A percentile compares a stretch with the other conserved stretches of the same genome.
Conservation (phyloP, 305 asterid species). For the Fraxinus sp. region DNA sequence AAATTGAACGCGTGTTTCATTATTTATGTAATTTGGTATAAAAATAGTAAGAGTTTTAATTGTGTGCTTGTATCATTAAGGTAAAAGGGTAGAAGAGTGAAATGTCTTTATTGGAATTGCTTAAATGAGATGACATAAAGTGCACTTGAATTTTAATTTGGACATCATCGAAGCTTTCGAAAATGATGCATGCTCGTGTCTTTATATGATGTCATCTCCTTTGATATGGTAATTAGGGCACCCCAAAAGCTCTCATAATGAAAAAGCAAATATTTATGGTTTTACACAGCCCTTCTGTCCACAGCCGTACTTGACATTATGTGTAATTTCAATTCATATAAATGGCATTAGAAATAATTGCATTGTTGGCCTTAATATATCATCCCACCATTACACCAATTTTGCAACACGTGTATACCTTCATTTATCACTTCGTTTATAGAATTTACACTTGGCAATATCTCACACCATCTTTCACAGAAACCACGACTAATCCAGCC, state of each 20-base stretch:
- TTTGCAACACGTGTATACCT: no score
- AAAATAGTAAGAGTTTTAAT: background rate
- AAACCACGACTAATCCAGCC: no score
- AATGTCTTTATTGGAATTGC: background rate
- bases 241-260: slow-evolving; percentile 18
- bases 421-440: no score
- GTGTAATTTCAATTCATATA: background rate
- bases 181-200: slow-evolving; percentile 23
- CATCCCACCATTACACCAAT: no score
- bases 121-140: slow-evolving; percentile 6
- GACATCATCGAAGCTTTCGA: background rate
- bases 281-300: background rate
- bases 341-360: background rate
- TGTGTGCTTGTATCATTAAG: slow-evolving; percentile 1
- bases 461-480: no score
- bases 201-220: slow-evolving; percentile 26
- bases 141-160: background rate
- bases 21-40: no score
- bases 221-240: background rate
- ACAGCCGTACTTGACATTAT: slow-evolving; percentile 20
- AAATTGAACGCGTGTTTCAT: no score
- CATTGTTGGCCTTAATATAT: background rate
- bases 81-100: background rate
- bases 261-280: slow-evolving; percentile 11
- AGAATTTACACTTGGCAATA: no score